phyloP scores from a whole-genome alignment of 257 asterid species.

The Solanum dulcamara region DNA sequence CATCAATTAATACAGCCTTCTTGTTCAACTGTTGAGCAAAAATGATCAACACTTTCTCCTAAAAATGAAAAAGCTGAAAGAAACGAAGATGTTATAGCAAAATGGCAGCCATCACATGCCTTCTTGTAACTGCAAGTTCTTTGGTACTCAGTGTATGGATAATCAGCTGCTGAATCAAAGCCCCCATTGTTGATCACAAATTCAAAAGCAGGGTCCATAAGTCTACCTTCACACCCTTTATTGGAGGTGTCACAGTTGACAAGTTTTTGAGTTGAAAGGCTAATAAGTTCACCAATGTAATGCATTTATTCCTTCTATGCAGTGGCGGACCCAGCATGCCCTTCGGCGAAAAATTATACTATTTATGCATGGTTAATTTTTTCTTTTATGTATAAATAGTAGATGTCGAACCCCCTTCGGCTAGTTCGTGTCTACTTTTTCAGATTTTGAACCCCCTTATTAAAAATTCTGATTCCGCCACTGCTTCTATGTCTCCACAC shows the following conservation, averaged over 20 bases:
- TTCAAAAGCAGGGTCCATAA: conserved; percentile 18
- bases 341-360: no score
- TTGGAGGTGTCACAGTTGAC: conserved; percentile 10
- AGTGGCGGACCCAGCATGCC: no score
- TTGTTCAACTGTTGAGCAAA: conserved; percentile 8
- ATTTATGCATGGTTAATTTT: no score
- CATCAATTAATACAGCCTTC: conserved; percentile 19
- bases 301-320: conserved; percentile 21
- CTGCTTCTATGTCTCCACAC: conserved; percentile 22
- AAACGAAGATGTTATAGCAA: not conserved
- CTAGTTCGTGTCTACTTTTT: no score
- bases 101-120: conserved; percentile 5
- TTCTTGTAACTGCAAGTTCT: conserved; percentile 9
- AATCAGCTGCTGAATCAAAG: conserved; percentile 14
- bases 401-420: no score
- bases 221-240: conserved; percentile 26
- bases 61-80: not conserved
- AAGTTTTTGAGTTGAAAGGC: conserved; percentile 17
- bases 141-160: conserved; percentile 11
- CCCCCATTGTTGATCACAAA: conserved; percentile 22
- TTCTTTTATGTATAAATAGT: no score
- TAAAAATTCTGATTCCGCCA: no score
- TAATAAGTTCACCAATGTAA: conserved; percentile 19
- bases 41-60: not conserved
- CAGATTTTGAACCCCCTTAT: no score